These are phyloP conservation scores for Colletotrichum simmondsii DNA, from an alignment of 2,329 filamentous ascomycete genomes.

Conservation along the genomic window DNA sequence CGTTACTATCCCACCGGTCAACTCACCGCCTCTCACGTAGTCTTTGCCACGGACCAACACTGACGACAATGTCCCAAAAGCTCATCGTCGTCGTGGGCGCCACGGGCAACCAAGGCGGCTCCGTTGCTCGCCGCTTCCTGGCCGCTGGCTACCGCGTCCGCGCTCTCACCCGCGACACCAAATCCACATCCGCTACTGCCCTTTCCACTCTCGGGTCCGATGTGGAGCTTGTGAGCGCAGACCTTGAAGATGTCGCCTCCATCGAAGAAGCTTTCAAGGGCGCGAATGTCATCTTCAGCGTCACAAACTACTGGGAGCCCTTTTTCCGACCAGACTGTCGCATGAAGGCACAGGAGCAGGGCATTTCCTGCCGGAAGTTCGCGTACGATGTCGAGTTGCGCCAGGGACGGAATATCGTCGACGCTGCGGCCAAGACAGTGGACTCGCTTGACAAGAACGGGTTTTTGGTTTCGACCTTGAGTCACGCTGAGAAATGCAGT, in stretches of 20 bases:
- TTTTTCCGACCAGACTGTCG: constrained; percentile 58
- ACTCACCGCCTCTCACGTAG: not conserved
- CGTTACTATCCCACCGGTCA: not conserved
- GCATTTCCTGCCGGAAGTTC: constrained; percentile 53
- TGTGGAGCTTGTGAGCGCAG: constrained; percentile 45
- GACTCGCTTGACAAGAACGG: constrained; percentile 56
- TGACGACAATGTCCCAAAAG: constrained; percentile 36
- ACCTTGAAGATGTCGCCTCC: constrained; percentile 53
- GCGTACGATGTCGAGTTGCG: constrained; percentile 60
- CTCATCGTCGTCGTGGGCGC: constrained; percentile 58
- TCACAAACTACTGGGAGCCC: constrained; percentile 66
- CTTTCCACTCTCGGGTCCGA: constrained; percentile 51
- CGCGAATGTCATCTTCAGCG: constrained; percentile 63
- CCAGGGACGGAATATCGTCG: constrained; percentile 65
- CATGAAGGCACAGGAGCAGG: constrained; percentile 47
- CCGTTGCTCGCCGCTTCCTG: constrained; percentile 60
- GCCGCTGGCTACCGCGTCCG: constrained; percentile 55
- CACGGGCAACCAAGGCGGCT: constrained; percentile 63
- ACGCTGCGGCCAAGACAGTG: constrained; percentile 58
- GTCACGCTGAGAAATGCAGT: constrained; percentile 58
- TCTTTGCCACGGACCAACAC: not conserved
- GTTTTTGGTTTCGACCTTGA: constrained; percentile 63
- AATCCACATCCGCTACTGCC: constrained; percentile 51
- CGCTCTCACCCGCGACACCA: constrained; percentile 57
- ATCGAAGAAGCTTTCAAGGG: constrained; percentile 54